Conservation (phyloP, 2,329 filamentous ascomycete genomes). For the Calonectria leucothoes region DNA sequence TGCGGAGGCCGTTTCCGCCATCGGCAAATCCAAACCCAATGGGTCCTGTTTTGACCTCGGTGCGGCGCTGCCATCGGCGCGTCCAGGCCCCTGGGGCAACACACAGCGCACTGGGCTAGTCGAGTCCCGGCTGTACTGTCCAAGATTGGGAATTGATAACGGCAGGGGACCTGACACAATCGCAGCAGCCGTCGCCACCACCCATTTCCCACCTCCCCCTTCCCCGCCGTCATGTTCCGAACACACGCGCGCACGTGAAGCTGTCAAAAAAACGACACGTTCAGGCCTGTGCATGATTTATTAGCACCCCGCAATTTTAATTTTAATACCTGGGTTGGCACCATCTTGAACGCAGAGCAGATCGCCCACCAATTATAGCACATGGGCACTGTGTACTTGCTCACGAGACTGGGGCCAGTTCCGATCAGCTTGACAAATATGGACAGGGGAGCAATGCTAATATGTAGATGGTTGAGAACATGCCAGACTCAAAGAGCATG, state of each 20-base stretch:
- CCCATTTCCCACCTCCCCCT: neutral
- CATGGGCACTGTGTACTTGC: neutral
- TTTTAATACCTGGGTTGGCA: constrained; percentile 6
- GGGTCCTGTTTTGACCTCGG: constrained; percentile 25
- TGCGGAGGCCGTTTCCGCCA: constrained; percentile 27
- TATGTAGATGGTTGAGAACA: neutral
- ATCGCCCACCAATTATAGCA: neutral
- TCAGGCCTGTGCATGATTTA: constrained; percentile 7
- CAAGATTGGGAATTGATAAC: constrained; percentile 3
- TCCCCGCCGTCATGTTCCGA: constrained; percentile 1
- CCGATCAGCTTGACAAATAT: neutral
- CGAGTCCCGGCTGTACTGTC: constrained; percentile 1
- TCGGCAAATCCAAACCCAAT: constrained; percentile 23
- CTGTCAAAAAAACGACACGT: neutral
- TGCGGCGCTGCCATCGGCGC: constrained; percentile 20
- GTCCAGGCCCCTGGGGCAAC: constrained; percentile 5
- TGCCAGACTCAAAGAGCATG: neutral
- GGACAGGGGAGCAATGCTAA: neutral
- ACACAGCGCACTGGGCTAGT: neutral
- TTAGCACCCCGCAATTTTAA: constrained; percentile 16
- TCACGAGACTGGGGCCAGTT: neutral
- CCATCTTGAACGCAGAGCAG: neutral
- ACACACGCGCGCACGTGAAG: constrained; percentile 21
- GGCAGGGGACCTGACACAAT: neutral
- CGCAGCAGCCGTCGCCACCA: neutral